Evolutionary conservation across 2,329 filamentous ascomycete species (phyloP), one percentile per base, ranked within the genome.

Genomic region (Xylariaceae sp.): DNA sequence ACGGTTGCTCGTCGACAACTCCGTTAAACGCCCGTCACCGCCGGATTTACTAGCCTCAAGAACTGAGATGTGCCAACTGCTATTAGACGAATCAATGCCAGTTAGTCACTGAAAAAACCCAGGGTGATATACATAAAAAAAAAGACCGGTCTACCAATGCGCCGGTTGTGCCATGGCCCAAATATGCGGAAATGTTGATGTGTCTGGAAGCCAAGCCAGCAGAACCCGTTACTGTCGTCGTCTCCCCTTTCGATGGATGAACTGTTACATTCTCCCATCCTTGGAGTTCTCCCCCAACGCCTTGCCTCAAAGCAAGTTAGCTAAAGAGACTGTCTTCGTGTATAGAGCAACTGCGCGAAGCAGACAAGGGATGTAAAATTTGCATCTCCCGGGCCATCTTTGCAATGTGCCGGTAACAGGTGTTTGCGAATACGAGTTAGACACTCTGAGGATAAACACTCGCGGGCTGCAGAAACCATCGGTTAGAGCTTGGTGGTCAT

Each of bases 371-470:
- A n/a, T n/a, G n/a, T n/a, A n/a, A n/a, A n/a, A n/a, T n/a, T n/a
- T n/a, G n/a, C n/a, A n/a, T n/a, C n/a, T n/a, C n/a, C n/a, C n/a
- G n/a, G n/a, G n/a, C n/a, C n/a, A n/a, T n/a, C n/a, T n/a, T n/a
- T n/a, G n/a, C n/a, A n/a, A n/a, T n/a, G n/a, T n/a, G n/a, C n/a
- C n/a, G n/a, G n/a, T n/a, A n/a, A n/a, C n/a, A n/a, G n/a, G n/a
- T n/a, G n/a, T n/a, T n/a, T n/a, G n/a, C 47, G 7, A 24, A 24
- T 6, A 24, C 21, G 21, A 24, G 11, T 11, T 60, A 75, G 52
- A 76, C 71, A 56, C 74, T 78, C 56, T 77, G 74, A 30, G 74
- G 73, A 38, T 74, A 69, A 28, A 77, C 68, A 48, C 64, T 69
- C 15, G 74, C 73, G 44, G 74, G 74, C 73, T 77, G 41, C 21